Evolutionary conservation across 2,329 filamentous ascomycete genomes (phyloP), one percentile per base, ranked within the genome.

Genomic region (Fusarium lyarnte): DNA sequence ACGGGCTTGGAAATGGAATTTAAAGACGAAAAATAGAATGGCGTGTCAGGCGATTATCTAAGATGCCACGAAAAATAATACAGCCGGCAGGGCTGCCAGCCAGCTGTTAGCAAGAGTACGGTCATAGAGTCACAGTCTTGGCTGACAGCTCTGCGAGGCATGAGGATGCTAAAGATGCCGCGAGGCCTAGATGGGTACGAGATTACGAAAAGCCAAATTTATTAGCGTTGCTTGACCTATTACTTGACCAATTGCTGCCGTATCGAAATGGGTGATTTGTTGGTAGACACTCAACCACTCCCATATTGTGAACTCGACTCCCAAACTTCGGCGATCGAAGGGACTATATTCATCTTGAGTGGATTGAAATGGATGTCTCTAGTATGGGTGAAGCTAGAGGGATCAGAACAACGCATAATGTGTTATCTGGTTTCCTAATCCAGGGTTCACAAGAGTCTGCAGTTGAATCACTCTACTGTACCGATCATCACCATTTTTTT

Each of bases 1-100:
- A 70, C 89, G 66, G 94, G 84, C 88, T 93, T 92, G 31, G 88
- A 78, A 89, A 53, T 88, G 89, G 78, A 93, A 92, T 3, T 87
- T 87, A 46, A 92, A 83, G 58, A 94, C 79, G 5, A 88, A 90
- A 53, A 53, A 39, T 53, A 53, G 49, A 53, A 53, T 39, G 35
- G 49, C 25, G 19, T 27, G 31, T 52, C 87, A 94, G 27, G 90
- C 60, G 7, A 87, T 79, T 49, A 92, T 86, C 92, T 92, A 91
- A 29, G 82, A 70, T 79, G 2, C 90, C 89, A 31, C 77, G 81
- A 12, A 79, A 90, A 91, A 91, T 82, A 17, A 84, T 76, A 69
- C 87, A 89, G 19, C 87, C 89, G 43, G 89, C 89, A 72, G 88
- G 87, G 78, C 88, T 89, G 76, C 91, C 89, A 49, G 85, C 84